These are phyloP conservation scores for Evernia prunastri DNA, from an alignment of 495 filamentous ascomycete genomes.

Conservation along the genomic window DNA sequence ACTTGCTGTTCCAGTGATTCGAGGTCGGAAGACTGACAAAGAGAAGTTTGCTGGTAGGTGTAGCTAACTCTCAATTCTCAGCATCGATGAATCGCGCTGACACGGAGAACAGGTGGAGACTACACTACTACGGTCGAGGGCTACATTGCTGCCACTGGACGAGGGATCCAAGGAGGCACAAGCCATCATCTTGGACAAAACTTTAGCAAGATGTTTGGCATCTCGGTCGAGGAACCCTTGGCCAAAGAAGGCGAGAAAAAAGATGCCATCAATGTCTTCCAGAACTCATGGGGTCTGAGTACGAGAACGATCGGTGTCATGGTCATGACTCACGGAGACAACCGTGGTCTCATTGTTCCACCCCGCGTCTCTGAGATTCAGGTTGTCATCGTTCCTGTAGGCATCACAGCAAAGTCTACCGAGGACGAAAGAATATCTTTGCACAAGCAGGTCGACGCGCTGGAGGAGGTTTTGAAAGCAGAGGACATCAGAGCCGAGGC, in stretches of 20 bases:
- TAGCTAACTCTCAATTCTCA: too few species aligned
- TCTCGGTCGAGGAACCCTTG: slow-evolving; percentile 87
- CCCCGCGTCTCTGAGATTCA: slow-evolving; percentile 83
- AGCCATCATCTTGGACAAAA: slow-evolving; percentile 94
- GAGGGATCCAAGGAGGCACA: slow-evolving; percentile 93
- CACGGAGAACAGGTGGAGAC: slow-evolving; percentile 54
- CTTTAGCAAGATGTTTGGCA: slow-evolving; percentile 97
- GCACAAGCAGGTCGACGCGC: slow-evolving; percentile 60
- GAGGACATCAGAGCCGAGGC: slow-evolving; percentile 62
- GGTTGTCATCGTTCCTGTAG: slow-evolving; percentile 85
- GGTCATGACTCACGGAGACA: slow-evolving; percentile 94
- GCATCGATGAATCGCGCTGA: not conserved
- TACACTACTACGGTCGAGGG: slow-evolving; percentile 91
- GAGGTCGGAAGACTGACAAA: slow-evolving; percentile 79
- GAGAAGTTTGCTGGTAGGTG: slow-evolving; percentile 72
- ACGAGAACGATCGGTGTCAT: slow-evolving; percentile 95
- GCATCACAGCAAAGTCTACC: slow-evolving; percentile 76
- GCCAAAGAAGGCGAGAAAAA: slow-evolving; percentile 66
- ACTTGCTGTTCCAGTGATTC: slow-evolving; percentile 87
- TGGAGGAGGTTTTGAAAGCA: slow-evolving; percentile 57
- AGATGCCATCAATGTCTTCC: slow-evolving; percentile 76
- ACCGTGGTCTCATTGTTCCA: slow-evolving; percentile 88
- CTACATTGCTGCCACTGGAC: slow-evolving; percentile 86
- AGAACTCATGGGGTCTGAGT: slow-evolving; percentile 97
- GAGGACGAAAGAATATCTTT: slow-evolving; percentile 69